Conservation (phyloP, 257 asterid genomes). For the Euphrasia confusa region DNA sequence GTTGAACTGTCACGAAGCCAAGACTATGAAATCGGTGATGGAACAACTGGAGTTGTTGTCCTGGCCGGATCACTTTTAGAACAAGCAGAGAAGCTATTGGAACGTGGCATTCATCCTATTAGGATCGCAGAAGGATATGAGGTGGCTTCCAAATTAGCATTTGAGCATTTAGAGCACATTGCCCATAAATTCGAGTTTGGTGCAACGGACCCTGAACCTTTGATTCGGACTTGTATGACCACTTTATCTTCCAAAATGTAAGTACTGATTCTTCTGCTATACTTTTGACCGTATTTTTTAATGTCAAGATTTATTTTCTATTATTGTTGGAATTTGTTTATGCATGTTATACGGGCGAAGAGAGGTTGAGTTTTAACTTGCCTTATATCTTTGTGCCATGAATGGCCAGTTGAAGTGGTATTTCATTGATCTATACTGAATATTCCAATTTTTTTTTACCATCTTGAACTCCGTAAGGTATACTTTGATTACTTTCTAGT, state of each 20-base stretch:
- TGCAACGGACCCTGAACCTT: slow-evolving; percentile 45
- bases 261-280: slow-evolving; percentile 29
- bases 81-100: slow-evolving; percentile 86
- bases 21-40: slow-evolving; percentile 97
- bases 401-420: neutral
- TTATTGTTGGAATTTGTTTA: neutral
- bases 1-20: slow-evolving; percentile 93
- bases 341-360: neutral
- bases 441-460: neutral
- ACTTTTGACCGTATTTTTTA: neutral
- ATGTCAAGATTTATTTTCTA: neutral
- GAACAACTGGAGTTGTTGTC: slow-evolving; percentile 97
- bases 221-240: slow-evolving; percentile 92
- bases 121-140: slow-evolving; percentile 96
- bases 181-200: slow-evolving; percentile 66
- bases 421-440: neutral
- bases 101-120: slow-evolving; percentile 95
- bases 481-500: neutral
- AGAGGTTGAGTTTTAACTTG: neutral
- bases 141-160: slow-evolving; percentile 82
- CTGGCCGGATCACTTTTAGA: slow-evolving; percentile 96
- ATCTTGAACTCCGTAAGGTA: neutral
- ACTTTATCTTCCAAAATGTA: slow-evolving; percentile 95
- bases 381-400: neutral
- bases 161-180: slow-evolving; percentile 80